Conservation (phyloP, 495 filamentous ascomycete species). For the Xylaria acuta region DNA sequence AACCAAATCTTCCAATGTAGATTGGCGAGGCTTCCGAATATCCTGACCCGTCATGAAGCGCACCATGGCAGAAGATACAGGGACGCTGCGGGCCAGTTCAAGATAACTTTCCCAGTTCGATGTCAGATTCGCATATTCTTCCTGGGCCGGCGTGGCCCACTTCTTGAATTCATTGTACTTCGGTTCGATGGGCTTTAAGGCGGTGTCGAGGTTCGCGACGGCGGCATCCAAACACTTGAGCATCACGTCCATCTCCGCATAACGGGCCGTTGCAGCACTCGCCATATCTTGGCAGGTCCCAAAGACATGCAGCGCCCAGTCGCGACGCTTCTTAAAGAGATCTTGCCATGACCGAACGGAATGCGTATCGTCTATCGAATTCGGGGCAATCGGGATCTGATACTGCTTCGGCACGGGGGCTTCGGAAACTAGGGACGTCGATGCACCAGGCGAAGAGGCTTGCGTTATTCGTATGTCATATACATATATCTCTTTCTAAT, state of each 20-base stretch:
- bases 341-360: constrained; percentile 82
- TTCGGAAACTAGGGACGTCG: constrained; percentile 52
- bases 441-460: constrained; percentile 46
- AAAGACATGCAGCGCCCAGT: constrained; percentile 75
- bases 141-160: constrained; percentile 73
- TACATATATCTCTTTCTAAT: constrained; percentile 82
- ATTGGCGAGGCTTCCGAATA: constrained; percentile 44
- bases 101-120: constrained; percentile 73
- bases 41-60: constrained; percentile 60
- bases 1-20: constrained; percentile 74
- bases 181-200: constrained; percentile 73
- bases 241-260: constrained; percentile 74
- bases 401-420: constrained; percentile 65
- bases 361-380: constrained; percentile 73
- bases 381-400: constrained; percentile 66
- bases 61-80: constrained; percentile 58
- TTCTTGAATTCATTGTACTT: constrained; percentile 74
- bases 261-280: constrained; percentile 51
- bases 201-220: constrained; percentile 79
- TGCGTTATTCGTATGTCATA: constrained; percentile 77
- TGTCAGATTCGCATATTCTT: constrained; percentile 71
- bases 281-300: constrained; percentile 68
- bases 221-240: constrained; percentile 76
- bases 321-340: constrained; percentile 73
- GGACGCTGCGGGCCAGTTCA: constrained; percentile 65